phyloP scores from a whole-genome alignment of 1,139 yeast genomes.

The Blastobotrys indianensis region DNA sequence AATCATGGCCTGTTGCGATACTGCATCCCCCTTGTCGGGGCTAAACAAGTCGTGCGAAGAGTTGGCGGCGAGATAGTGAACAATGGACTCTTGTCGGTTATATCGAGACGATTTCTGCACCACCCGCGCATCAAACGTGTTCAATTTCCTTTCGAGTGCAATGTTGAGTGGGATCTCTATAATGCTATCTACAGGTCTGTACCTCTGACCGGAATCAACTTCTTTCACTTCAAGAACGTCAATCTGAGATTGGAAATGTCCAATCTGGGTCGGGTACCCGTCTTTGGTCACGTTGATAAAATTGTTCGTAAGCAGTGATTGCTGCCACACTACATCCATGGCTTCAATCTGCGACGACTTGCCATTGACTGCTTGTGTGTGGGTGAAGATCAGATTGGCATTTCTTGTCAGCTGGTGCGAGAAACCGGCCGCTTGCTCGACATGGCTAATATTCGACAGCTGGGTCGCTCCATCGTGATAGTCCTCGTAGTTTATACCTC shows the following conservation, averaged over 20 bases:
- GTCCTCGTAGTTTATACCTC: neutral
- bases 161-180: conserved; percentile 6
- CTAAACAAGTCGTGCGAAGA: neutral
- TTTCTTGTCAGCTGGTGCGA: conserved; percentile 1
- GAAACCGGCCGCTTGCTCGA: conserved; percentile 5
- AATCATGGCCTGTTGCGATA: conserved; percentile 7
- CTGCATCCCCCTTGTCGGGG: neutral
- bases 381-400: conserved; percentile 4
- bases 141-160: neutral
- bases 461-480: conserved; percentile 2
- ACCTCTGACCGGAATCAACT: neutral
- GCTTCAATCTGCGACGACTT: conserved; percentile 4
- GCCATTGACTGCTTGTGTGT: neutral
- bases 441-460: too few relatives aligned
- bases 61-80: neutral
- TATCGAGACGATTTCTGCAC: neutral
- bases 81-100: neutral
- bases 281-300: conserved; percentile 4
- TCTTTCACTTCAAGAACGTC: conserved; percentile 1
- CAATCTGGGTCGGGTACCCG: conserved; percentile 3
- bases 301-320: conserved; percentile 1
- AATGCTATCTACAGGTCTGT: conserved; percentile 3
- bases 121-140: neutral
- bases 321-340: conserved; percentile 2
- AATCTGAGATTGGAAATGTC: conserved; percentile 6